phyloP scores from a whole-genome alignment of 257 asterid genomes.

The Schizonepeta tenuifolia region DNA sequence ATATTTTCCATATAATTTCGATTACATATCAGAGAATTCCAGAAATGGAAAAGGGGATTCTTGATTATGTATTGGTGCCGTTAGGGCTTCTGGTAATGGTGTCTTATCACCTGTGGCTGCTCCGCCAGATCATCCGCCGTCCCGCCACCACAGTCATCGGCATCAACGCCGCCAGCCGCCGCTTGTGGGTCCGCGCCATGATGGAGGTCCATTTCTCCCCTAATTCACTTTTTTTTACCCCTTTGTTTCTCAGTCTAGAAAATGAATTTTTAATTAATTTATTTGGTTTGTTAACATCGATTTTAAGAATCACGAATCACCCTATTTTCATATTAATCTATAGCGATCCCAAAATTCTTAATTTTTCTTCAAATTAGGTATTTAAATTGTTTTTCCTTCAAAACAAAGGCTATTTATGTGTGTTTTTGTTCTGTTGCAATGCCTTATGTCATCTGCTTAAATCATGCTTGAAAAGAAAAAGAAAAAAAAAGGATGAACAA shows the following conservation, averaged over 20 bases:
- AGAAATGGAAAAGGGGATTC: slow-evolving; percentile 60
- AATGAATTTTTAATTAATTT: no score
- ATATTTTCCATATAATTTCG: background rate
- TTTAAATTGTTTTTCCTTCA: no score
- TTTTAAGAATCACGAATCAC: slow-evolving; percentile 21
- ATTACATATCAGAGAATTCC: no score
- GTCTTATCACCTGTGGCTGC: slow-evolving; percentile 78
- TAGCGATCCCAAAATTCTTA: no score
- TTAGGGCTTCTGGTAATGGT: slow-evolving; percentile 60
- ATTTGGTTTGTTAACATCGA: slow-evolving; percentile 42
- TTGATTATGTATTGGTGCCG: slow-evolving; percentile 79
- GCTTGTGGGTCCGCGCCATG: slow-evolving; percentile 89
- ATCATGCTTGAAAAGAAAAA: no score
- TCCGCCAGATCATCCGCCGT: slow-evolving; percentile 57
- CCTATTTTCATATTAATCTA: slow-evolving; percentile 27
- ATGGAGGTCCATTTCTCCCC: slow-evolving; percentile 62
- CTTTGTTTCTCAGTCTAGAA: no score
- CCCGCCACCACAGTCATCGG: slow-evolving; percentile 86
- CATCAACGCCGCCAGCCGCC: slow-evolving; percentile 85
- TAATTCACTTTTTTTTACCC: slow-evolving; percentile 2
- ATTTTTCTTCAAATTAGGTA: background rate
- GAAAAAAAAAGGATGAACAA: no score
- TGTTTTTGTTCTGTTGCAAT: no score
- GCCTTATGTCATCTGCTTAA: no score
- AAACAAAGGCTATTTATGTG: no score